These are phyloP conservation scores for Bruguiera sexangula DNA, from an alignment of 345 rosid genomes.

Conservation along the genomic window DNA sequence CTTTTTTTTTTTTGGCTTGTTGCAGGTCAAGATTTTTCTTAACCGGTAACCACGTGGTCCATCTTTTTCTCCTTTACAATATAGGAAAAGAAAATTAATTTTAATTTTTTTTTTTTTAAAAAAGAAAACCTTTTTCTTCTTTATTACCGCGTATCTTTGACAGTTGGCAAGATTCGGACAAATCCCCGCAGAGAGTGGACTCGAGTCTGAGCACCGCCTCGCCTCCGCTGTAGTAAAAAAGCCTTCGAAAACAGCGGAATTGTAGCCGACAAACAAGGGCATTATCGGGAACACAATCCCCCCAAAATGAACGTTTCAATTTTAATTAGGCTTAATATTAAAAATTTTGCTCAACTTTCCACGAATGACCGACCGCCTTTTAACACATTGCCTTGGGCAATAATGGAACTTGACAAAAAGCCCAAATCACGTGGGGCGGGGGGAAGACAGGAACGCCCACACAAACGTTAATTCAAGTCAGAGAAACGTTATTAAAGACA, in stretches of 20 bases:
- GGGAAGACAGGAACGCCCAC: neutral
- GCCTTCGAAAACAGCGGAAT: conserved; percentile 13
- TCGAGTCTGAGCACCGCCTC: conserved; percentile 9
- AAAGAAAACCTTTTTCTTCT: too few species aligned
- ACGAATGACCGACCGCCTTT: conserved; percentile 16
- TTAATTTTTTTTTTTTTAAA: too few species aligned
- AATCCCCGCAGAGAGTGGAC: conserved; percentile 11
- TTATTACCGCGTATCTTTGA: too few species aligned
- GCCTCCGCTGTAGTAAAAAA: too few species aligned
- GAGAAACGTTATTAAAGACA: conserved; percentile 11
- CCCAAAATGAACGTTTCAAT: conserved; percentile 14
- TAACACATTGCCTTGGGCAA: neutral
- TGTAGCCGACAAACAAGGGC: conserved; percentile 22
- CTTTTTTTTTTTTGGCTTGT: too few species aligned
- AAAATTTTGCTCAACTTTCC: neutral
- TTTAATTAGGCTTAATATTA: conserved; percentile 3
- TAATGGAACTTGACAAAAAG: neutral
- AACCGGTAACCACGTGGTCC: too few species aligned
- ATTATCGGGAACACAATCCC: conserved; percentile 19
- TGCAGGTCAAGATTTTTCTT: too few species aligned
- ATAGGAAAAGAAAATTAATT: too few species aligned
- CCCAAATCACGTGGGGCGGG: neutral
- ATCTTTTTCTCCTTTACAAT: too few species aligned
- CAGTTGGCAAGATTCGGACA: conserved; percentile 23
- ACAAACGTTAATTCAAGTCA: neutral